Evolutionary conservation across 306 rosid species (phyloP).

Genomic region (Dalbergia oliveri): DNA sequence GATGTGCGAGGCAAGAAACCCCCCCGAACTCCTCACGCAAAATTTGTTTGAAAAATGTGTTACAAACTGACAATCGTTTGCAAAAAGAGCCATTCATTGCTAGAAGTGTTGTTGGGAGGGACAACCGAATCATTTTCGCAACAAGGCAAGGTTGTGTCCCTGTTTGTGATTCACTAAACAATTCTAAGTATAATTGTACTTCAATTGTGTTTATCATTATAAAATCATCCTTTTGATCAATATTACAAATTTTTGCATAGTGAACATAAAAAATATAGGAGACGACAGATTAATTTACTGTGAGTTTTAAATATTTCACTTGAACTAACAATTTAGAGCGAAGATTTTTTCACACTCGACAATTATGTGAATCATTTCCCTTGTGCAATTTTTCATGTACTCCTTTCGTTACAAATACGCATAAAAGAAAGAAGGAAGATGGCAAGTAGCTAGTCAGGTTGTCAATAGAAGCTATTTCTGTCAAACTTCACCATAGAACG

Average conservation of each 20-base stretch:
- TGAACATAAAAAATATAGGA: not conserved
- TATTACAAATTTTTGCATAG: not conserved
- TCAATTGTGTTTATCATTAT: not conserved
- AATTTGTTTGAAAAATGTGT: too few species aligned
- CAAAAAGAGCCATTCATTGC: not conserved
- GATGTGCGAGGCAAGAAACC: too few species aligned
- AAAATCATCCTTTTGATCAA: constrained; percentile 1
- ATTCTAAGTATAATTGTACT: not conserved
- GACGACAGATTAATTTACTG: not conserved
- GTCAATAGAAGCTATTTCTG: constrained; percentile 1
- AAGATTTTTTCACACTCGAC: not conserved
- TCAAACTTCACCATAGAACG: not conserved
- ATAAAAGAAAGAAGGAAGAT: constrained; percentile 8
- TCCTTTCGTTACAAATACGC: not conserved
- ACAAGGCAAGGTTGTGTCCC: not conserved
- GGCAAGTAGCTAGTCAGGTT: not conserved
- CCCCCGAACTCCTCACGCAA: too few species aligned
- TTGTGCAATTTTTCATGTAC: not conserved
- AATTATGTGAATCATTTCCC: not conserved
- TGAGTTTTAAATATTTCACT: not conserved
- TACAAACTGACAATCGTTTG: not conserved
- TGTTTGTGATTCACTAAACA: constrained; percentile 1
- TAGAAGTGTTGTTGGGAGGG: not conserved
- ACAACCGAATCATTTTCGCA: not conserved
- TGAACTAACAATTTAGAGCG: not conserved